Evolutionary conservation across 2,329 filamentous ascomycete genomes (phyloP).

Genomic region (Acrocalymma vagum): DNA sequence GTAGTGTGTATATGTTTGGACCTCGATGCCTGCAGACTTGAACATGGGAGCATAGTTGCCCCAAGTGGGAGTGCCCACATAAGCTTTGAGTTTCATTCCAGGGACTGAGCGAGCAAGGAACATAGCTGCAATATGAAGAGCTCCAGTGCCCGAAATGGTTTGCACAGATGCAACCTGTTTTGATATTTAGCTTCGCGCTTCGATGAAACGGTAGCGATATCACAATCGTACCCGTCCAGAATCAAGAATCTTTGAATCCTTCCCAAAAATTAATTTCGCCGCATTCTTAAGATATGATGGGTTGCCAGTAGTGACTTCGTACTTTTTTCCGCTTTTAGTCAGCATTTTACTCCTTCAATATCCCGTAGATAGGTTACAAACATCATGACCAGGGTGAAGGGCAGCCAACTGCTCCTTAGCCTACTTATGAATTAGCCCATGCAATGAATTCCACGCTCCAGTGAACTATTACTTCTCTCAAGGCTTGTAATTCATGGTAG

Average conservation of each 20-base stretch:
- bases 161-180: constrained; percentile 46
- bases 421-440: no score
- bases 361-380: no score
- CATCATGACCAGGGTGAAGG: no score
- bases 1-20: constrained; percentile 41
- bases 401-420: no score
- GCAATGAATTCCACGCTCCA: no score
- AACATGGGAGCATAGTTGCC: constrained; percentile 47
- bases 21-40: constrained; percentile 35
- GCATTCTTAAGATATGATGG: constrained; percentile 38
- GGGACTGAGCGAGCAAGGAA: constrained; percentile 34
- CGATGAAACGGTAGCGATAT: no score
- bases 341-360: no score
- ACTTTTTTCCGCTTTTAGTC: constrained; percentile 26
- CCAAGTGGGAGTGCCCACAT: constrained; percentile 44
- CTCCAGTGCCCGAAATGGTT: constrained; percentile 50
- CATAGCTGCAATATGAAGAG: constrained; percentile 46
- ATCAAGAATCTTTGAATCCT: constrained; percentile 8
- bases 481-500: constrained; percentile 41
- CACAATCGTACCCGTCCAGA: constrained; percentile 2
- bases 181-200: no score
- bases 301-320: constrained; percentile 47
- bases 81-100: constrained; percentile 30
- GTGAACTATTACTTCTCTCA: constrained; percentile 29
- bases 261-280: constrained; percentile 41